Evolutionary conservation across 176 grass and related monocot species (phyloP), one percentile per base, ranked within the genome.

Genomic region (Oryza nivara): DNA sequence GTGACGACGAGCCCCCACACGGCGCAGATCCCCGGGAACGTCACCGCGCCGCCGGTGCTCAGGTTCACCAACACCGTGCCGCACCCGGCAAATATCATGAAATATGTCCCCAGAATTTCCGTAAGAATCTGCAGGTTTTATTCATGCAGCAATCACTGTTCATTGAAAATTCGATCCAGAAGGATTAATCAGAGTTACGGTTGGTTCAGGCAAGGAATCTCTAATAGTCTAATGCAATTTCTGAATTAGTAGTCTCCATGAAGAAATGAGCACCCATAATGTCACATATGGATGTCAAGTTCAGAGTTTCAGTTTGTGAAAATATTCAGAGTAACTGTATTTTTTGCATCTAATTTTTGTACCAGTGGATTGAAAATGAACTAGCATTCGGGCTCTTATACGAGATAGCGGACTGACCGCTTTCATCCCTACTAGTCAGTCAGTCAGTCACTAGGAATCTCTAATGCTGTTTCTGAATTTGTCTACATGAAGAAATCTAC

Each of bases 1-100:
- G 91, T 96, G 20, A 92, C 91, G 14, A 90, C 93, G 9, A 98
- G 89, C 6, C 96, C 96, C 91, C 96, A 98, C 69, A 95, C 91
- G 70, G 82, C 70, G 93, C 87, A 90, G 77, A 95, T 86, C 23
- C 93, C 93, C 3, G 93, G 96, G 68, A 95, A 95, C 30, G 91
- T 92, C 41, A 98, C 90, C 49, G 70, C 82, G 51, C 93, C 86
- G 0, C 28, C 61, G 7, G 84, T 95, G 83, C 91, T 91, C 69
- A 83, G 68, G 87, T 98, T 95, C 79, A 92, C 67, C 46, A 87
- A 89, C 56, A 95, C 96, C 0, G 96, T 81, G 20, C 70, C 89
- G 74, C 93, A 94, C 0, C 96, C 93, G 3, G 93, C 96, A 70
- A 93, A 95, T 81, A 98, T 92, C 71, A 94, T 87, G 67, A 98